Evolutionary conservation across 2,329 filamentous ascomycete genomes (phyloP).

Genomic region (Fusarium vanettenii): DNA sequence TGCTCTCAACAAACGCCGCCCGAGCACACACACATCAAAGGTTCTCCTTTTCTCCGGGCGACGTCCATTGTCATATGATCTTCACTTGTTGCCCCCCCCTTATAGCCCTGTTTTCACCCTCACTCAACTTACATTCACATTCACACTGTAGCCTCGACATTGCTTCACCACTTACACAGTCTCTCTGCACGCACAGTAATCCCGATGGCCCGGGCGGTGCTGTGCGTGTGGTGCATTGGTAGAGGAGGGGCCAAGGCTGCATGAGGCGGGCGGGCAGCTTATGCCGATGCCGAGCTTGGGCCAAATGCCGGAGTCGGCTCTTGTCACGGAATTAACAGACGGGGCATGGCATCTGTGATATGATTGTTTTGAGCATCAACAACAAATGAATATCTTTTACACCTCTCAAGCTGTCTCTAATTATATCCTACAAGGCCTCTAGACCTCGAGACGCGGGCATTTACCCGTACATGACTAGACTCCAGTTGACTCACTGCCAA

Average conservation of each 20-base stretch:
- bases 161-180: background rate
- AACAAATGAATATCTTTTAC: background rate
- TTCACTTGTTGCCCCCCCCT: background rate
- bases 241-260: conserved; percentile 19
- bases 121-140: background rate
- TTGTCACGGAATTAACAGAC: conserved; percentile 5
- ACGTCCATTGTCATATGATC: background rate
- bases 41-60: conserved; percentile 30
- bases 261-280: background rate
- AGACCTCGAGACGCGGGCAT: background rate
- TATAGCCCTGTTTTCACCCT: background rate
- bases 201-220: conserved; percentile 29
- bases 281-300: conserved; percentile 32
- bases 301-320: conserved; percentile 30
- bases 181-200: background rate
- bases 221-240: background rate
- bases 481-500: background rate
- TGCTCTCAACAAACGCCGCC: conserved; percentile 32
- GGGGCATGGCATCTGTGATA: background rate
- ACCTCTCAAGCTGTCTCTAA: background rate
- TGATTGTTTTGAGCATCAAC: background rate
- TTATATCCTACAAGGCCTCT: background rate
- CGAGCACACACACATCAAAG: background rate
- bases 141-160: background rate
- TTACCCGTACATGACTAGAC: background rate